These are phyloP conservation scores for Dactylorhiza incarnata DNA, from an alignment of 106 monocot species.

Conservation along the genomic window DNA sequence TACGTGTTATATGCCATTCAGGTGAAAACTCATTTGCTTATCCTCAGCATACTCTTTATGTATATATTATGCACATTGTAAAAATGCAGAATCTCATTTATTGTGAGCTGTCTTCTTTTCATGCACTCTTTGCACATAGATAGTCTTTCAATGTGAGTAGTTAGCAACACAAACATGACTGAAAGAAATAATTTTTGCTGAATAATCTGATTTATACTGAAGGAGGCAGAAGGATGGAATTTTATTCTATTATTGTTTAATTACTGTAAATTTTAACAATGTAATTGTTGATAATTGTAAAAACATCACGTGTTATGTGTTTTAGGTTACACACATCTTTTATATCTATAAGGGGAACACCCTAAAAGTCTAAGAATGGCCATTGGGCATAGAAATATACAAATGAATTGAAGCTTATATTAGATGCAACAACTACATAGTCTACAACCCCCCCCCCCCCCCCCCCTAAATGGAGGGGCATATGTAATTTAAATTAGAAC, in stretches of 20 bases:
- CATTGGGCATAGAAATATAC: too few species aligned
- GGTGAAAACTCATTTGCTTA: slow-evolving; percentile 28
- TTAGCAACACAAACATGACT: background rate
- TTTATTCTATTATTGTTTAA: background rate
- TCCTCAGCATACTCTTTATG: background rate
- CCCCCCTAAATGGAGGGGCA: too few species aligned
- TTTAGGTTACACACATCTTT: too few species aligned
- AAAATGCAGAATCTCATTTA: background rate
- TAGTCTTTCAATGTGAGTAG: background rate
- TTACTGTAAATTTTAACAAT: background rate
- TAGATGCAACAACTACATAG: too few species aligned
- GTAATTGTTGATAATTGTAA: background rate
- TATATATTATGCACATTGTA: background rate
- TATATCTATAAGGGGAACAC: too few species aligned
- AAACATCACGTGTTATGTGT: background rate
- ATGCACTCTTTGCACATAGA: background rate
- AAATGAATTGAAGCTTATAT: too few species aligned
- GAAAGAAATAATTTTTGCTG: background rate
- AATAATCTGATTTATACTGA: background rate
- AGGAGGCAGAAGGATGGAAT: background rate
- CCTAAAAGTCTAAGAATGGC: too few species aligned
- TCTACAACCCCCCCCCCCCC: too few species aligned
- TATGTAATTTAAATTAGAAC: too few species aligned
- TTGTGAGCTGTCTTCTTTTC: background rate
- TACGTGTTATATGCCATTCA: slow-evolving; percentile 81